Percentiles rank a stretch among this genome's conserved stretches.
phyloP scores from a whole-genome alignment of 1,284 basidiomycete species.

The Neonothopanus nambi region DNA sequence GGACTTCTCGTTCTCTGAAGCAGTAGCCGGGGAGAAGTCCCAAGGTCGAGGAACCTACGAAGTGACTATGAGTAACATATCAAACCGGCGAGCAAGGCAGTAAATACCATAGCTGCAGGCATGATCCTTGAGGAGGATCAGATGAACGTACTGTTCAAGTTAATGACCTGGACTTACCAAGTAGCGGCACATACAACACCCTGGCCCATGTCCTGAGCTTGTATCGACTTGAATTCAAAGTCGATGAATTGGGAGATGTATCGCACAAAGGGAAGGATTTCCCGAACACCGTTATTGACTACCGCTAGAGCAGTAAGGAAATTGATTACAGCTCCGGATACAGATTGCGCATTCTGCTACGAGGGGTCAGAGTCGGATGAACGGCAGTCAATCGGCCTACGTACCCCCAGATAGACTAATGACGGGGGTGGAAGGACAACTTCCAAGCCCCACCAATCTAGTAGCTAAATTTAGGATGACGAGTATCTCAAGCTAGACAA shows the following conservation, averaged over 20 bases:
- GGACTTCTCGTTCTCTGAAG: too few relatives aligned
- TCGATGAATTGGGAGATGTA: conserved; percentile 77
- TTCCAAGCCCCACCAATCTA: conserved; percentile 86
- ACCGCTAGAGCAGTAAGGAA: conserved; percentile 70
- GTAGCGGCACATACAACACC: conserved; percentile 85
- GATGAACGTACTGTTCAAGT: too few relatives aligned
- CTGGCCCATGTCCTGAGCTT: conserved; percentile 60
- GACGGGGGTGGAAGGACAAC: conserved; percentile 69
- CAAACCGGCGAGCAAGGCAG: conserved; percentile 16
- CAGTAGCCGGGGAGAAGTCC: conserved; percentile 59
- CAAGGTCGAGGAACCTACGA: conserved; percentile 61
- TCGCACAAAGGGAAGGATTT: conserved; percentile 77
- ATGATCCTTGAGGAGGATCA: too few relatives aligned
- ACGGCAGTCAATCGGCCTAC: conserved; percentile 24
- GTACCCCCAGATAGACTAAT: conserved; percentile 55
- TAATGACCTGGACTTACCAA: conserved; percentile 48
- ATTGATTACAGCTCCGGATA: conserved; percentile 64
- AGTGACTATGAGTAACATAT: conserved; percentile 2
- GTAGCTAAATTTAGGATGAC: conserved; percentile 7
- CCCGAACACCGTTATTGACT: conserved; percentile 68
- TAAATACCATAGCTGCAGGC: conserved; percentile 62
- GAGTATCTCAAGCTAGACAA: not conserved
- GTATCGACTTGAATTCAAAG: conserved; percentile 66
- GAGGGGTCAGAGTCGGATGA: not conserved
- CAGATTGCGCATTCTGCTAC: conserved; percentile 55